phyloP scores from a whole-genome alignment of 495 filamentous ascomycete species.

The Aspergillus ostianus region DNA sequence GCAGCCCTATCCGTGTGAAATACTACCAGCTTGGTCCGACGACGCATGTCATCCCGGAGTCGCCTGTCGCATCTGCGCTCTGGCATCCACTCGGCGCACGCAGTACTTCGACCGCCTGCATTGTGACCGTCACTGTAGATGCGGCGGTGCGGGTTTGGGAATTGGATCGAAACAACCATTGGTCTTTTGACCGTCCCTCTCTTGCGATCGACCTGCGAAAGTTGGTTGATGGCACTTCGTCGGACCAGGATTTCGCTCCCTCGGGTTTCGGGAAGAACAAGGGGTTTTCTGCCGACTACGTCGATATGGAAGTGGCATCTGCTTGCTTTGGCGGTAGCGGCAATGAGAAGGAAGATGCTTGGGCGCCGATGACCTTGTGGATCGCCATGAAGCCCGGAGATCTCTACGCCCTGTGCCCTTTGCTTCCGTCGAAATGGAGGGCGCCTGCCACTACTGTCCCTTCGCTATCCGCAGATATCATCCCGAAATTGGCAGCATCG shows the following conservation, averaged over 20 bases:
- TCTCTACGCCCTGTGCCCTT: slow-evolving; percentile 85
- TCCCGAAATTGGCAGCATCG: slow-evolving; percentile 60
- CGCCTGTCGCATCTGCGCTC: slow-evolving; percentile 70
- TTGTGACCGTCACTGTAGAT: slow-evolving; percentile 83
- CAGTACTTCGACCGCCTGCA: slow-evolving; percentile 52
- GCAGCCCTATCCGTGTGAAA: slow-evolving; percentile 67
- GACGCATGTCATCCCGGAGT: slow-evolving; percentile 79
- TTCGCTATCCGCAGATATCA: slow-evolving; percentile 70
- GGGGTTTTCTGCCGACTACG: slow-evolving; percentile 76
- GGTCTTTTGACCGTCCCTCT: slow-evolving; percentile 79
- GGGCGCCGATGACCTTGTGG: slow-evolving; percentile 92
- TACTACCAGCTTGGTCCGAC: slow-evolving; percentile 84
- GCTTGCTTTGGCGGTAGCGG: slow-evolving; percentile 77
- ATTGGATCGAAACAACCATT: slow-evolving; percentile 70
- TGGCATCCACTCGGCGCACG: slow-evolving; percentile 86
- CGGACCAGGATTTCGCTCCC: slow-evolving; percentile 73
- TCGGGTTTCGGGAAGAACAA: slow-evolving; percentile 68
- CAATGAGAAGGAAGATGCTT: slow-evolving; percentile 64
- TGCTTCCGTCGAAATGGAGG: slow-evolving; percentile 79
- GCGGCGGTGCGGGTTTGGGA: slow-evolving; percentile 88
- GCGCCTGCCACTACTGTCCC: slow-evolving; percentile 73
- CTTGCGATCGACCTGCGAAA: slow-evolving; percentile 80
- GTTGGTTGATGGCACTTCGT: slow-evolving; percentile 71
- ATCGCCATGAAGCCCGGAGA: slow-evolving; percentile 85
- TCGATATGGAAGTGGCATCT: slow-evolving; percentile 85